These are phyloP conservation scores for Rhododendron mucronatum DNA, from an alignment of 148 eudicot genomes.

Conservation along the genomic window DNA sequence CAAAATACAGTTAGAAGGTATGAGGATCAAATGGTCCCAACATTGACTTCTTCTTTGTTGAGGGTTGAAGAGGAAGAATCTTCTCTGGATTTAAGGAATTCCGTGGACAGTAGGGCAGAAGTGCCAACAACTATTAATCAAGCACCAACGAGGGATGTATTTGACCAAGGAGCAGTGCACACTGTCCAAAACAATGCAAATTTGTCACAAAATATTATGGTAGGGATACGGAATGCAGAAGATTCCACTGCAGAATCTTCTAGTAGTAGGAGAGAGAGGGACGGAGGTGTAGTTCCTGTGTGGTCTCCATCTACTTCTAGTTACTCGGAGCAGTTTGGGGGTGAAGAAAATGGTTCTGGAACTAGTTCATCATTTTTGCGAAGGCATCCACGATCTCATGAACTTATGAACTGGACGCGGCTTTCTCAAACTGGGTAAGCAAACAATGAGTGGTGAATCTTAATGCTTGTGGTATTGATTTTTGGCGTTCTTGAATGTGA, in stretches of 20 bases:
- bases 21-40: conserved; percentile 94
- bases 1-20: conserved; percentile 31
- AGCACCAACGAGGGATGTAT: conserved; percentile 20
- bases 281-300: conserved; percentile 88
- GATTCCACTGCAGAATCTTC: conserved; percentile 75
- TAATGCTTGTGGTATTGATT: not conserved
- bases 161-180: conserved; percentile 19
- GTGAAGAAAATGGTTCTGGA: conserved; percentile 57
- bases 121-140: conserved; percentile 54
- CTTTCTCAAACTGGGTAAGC: conserved; percentile 95
- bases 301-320: conserved; percentile 83
- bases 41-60: conserved; percentile 64
- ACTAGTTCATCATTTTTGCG: conserved; percentile 62
- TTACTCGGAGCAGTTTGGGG: conserved; percentile 58
- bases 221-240: conserved; percentile 47
- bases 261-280: conserved; percentile 55
- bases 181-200: conserved; percentile 21
- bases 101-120: conserved; percentile 57
- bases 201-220: conserved; percentile 23
- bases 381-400: conserved; percentile 84
- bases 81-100: conserved; percentile 41
- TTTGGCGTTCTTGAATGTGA: not conserved
- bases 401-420: conserved; percentile 71
- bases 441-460: conserved; percentile 12
- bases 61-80: conserved; percentile 60